Conservation (phyloP, 1,139 yeast species). For the Taphrina pruni region DNA sequence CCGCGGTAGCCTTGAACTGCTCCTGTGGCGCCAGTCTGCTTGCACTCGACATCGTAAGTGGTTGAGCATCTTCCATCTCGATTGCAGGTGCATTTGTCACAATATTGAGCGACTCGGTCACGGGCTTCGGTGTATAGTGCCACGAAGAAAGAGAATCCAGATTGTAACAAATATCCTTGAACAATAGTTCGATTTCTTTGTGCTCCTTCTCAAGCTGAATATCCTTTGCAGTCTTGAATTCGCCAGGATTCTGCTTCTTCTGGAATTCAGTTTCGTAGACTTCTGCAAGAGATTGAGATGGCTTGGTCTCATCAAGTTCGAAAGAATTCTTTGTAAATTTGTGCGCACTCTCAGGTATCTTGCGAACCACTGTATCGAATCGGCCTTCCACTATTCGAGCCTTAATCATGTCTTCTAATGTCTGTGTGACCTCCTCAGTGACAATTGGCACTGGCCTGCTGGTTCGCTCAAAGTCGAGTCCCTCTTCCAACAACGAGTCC, state of each 20-base stretch:
- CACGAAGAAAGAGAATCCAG: slow-evolving; percentile 90
- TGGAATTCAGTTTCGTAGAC: slow-evolving; percentile 81
- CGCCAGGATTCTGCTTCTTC: slow-evolving; percentile 57
- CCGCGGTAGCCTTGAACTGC: slow-evolving; percentile 61
- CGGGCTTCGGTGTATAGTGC: slow-evolving; percentile 90
- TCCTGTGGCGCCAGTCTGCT: slow-evolving; percentile 95
- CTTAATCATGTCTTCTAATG: slow-evolving; percentile 85
- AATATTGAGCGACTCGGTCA: slow-evolving; percentile 76
- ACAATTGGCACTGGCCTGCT: slow-evolving; percentile 90
- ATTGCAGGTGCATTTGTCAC: slow-evolving; percentile 82
- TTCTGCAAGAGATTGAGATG: slow-evolving; percentile 87
- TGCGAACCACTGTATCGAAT: slow-evolving; percentile 83
- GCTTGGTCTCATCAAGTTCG: slow-evolving; percentile 83
- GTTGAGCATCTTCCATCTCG: slow-evolving; percentile 96
- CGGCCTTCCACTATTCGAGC: slow-evolving; percentile 73
- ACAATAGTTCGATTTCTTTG: slow-evolving; percentile 74
- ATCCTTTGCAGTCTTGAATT: slow-evolving; percentile 52
- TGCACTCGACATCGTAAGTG: slow-evolving; percentile 75
- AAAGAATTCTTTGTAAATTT: slow-evolving; percentile 54
- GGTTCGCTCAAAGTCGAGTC: slow-evolving; percentile 72
- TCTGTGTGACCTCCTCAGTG: slow-evolving; percentile 83
- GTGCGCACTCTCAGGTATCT: slow-evolving; percentile 70
- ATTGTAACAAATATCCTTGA: slow-evolving; percentile 67
- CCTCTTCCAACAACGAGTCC: slow-evolving; percentile 76
- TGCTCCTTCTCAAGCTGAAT: slow-evolving; percentile 69